Evolutionary conservation across 495 filamentous ascomycete species (phyloP).

Genomic region (Talaromyces liani): DNA sequence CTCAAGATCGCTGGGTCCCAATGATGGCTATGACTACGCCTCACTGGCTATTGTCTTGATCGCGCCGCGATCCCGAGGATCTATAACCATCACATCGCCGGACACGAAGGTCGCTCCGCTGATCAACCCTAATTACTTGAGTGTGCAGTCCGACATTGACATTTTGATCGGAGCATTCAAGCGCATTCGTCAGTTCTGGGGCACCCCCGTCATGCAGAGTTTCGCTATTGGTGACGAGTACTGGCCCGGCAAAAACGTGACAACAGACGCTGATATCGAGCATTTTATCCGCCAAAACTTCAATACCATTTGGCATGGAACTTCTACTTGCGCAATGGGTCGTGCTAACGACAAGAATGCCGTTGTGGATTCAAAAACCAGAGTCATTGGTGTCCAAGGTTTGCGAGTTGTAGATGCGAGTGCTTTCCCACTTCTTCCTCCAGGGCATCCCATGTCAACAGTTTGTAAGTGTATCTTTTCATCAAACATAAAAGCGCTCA

Average conservation of each 20-base stretch:
- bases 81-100: constrained; percentile 37
- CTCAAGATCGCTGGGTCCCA: not conserved
- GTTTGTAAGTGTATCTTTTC: constrained; percentile 9
- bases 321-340: constrained; percentile 39
- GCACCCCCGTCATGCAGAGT: constrained; percentile 14
- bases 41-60: not conserved
- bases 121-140: constrained; percentile 43
- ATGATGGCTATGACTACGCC: not conserved
- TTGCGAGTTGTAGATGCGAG: constrained; percentile 50
- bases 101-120: constrained; percentile 37
- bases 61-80: constrained; percentile 45
- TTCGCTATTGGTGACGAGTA: constrained; percentile 23
- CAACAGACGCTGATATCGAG: constrained; percentile 39
- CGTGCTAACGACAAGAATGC: constrained; percentile 24
- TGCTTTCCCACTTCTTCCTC: constrained; percentile 42
- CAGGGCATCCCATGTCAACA: constrained; percentile 37
- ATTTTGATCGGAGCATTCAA: constrained; percentile 38
- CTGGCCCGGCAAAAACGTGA: constrained; percentile 35
- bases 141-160: constrained; percentile 32
- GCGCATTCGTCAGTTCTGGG: constrained; percentile 28
- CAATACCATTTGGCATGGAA: constrained; percentile 43
- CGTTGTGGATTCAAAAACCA: constrained; percentile 30
- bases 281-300: constrained; percentile 28
- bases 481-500: too few species aligned
- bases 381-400: constrained; percentile 31